Evolutionary conservation across 768 basidiomycete genomes (phyloP), one percentile per base, ranked within the genome.

Genomic region (Tylopilus subfusipes): DNA sequence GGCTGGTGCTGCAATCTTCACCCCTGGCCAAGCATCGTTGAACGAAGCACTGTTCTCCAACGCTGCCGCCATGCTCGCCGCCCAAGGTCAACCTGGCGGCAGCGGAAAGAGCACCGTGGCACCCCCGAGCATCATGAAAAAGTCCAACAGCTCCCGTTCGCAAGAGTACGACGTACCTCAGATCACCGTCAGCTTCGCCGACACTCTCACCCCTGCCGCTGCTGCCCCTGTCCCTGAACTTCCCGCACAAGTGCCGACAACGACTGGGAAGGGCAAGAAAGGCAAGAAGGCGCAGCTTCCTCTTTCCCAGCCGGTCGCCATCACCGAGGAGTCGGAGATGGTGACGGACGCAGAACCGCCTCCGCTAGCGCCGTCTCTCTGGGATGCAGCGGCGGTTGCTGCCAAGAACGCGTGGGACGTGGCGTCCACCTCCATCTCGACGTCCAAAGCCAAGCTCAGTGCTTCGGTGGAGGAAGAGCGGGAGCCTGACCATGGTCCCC

Each of bases 141-240:
- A 68, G 43, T 61, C 63, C 9, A 56, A 42, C 33, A 68, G 69
- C 22, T 38, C 64, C 24, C 69, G 65, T 42, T 61, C 55, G 11
- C 63, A 67, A 14, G 64, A 69, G 38, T 24, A 57, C n/a, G 64
- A 68, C 52, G 27, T 67, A 42, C 67, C 67, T 25, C 63, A 61
- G 2, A 65, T 69, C 42, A 67, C 63, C 10, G 54, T 71, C 11
- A 69, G 59, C 43, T 53, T 69, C 21, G 63, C 63, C 5, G 61
- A 62, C 29, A 33, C 42, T 4, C 43, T 50, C 5, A 12, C 50
- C 5, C 42, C 53, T 5, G 10, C 49, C 38, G 2, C 21, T 18
- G 18, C 21, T 27, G 10, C 30, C n/a, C n/a, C n/a, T n/a, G n/a
- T n/a, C 25, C 39, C 59, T 43, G 55, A 53, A 18, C 53, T 14